A percentile compares a stretch with the other conserved stretches of the same genome.
Evolutionary conservation across 1,284 basidiomycete species (phyloP).

Genomic region (Phylloporus gajari): DNA sequence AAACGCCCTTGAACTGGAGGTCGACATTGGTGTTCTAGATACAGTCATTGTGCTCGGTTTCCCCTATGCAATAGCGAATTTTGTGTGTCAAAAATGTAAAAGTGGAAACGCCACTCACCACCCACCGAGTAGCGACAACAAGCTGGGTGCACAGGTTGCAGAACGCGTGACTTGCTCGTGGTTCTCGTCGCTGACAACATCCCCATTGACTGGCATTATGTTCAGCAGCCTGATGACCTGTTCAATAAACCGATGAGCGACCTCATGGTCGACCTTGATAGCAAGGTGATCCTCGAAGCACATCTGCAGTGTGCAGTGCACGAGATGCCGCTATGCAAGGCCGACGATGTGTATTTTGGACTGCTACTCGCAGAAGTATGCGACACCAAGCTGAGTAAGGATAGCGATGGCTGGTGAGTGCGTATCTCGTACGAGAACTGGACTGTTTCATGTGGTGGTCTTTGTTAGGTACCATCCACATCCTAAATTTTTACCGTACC

Average conservation of each 20-base stretch:
- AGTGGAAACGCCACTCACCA: conserved; percentile 3
- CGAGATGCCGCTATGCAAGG: conserved; percentile 82
- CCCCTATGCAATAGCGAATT: conserved; percentile 80
- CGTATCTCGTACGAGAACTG: neutral
- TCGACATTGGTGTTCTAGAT: conserved; percentile 90
- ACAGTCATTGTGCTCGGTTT: conserved; percentile 92
- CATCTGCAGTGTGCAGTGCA: conserved; percentile 90
- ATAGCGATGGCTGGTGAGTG: conserved; percentile 76
- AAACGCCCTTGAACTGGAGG: conserved; percentile 90
- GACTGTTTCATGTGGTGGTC: neutral
- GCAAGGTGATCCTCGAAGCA: conserved; percentile 80
- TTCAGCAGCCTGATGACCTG: conserved; percentile 75
- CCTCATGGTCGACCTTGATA: conserved; percentile 79
- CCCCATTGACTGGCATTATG: conserved; percentile 84
- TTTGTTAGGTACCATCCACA: conserved; percentile 88
- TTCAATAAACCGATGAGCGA: conserved; percentile 73
- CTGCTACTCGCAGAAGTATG: conserved; percentile 64
- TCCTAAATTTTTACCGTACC: conserved; percentile 81
- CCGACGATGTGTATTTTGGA: conserved; percentile 83
- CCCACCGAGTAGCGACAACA: conserved; percentile 74
- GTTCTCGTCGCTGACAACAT: conserved; percentile 79
- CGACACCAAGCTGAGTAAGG: conserved; percentile 65
- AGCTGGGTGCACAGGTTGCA: conserved; percentile 87
- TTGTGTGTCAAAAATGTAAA: conserved; percentile 63
- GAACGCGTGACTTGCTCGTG: conserved; percentile 85